Conservation (phyloP, 2,329 filamentous ascomycete genomes). For the Penicillium sp. region DNA sequence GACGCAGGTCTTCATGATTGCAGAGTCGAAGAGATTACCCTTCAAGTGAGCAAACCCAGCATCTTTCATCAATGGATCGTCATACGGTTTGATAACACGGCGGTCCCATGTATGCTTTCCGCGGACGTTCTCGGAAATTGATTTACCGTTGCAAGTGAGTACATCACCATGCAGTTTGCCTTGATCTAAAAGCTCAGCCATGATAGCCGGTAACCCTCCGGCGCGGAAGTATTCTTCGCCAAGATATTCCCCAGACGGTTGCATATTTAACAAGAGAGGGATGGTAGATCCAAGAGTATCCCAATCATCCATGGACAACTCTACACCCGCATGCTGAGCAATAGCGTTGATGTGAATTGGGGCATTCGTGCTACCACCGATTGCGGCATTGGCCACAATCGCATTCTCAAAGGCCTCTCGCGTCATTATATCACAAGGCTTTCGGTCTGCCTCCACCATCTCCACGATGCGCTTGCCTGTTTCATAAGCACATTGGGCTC, state of each 20-base stretch:
- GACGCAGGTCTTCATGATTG: slow-evolving; percentile 56
- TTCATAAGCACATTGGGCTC: slow-evolving; percentile 50
- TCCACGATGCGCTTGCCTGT: slow-evolving; percentile 52
- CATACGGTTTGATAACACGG: slow-evolving; percentile 47
- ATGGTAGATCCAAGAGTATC: slow-evolving; percentile 52
- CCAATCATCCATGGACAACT: slow-evolving; percentile 55
- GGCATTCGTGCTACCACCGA: slow-evolving; percentile 58
- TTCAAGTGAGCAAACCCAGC: slow-evolving; percentile 54
- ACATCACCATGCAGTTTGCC: slow-evolving; percentile 44
- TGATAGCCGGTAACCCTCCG: slow-evolving; percentile 54
- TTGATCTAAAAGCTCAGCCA: slow-evolving; percentile 54
- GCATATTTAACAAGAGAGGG: slow-evolving; percentile 56
- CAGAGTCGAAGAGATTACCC: slow-evolving; percentile 52
- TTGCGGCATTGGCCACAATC: slow-evolving; percentile 55
- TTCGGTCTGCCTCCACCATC: slow-evolving; percentile 51
- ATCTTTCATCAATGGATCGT: slow-evolving; percentile 49
- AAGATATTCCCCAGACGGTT: slow-evolving; percentile 54
- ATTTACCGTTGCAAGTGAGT: slow-evolving; percentile 36
- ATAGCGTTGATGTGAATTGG: slow-evolving; percentile 58
- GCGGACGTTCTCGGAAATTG: slow-evolving; percentile 21
- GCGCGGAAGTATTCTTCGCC: slow-evolving; percentile 57
- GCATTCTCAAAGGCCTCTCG: slow-evolving; percentile 57
- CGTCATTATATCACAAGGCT: slow-evolving; percentile 57
- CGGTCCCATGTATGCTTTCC: slow-evolving; percentile 51
- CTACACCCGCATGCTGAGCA: slow-evolving; percentile 54